Evolutionary conservation across 2,329 filamentous ascomycete genomes (phyloP), one percentile per base, ranked within the genome.

Genomic region (Canariomyces notabilis): DNA sequence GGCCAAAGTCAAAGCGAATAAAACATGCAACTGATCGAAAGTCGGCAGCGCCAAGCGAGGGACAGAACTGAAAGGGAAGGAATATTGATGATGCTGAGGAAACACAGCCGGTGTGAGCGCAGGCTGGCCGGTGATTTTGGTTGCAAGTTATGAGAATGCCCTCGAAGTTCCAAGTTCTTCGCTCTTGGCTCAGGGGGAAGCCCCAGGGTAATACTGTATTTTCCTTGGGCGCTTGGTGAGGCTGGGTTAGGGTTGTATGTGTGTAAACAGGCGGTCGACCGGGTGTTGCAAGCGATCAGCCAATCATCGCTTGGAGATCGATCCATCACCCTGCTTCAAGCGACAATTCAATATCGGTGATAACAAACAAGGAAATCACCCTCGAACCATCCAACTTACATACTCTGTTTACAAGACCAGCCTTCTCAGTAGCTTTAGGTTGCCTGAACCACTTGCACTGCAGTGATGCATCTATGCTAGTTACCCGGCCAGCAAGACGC

Each of bases 211-310:
- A 11, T 9, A 29, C 26, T 12, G 26, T 29, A 29, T 12, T 8
- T 29, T 29, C 26, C 26, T 29, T 4, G 26, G 26, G 4, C 26
- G 26, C 26, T 8, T n/a, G 15, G 33, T 2, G 18, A 19, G 9
- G 2, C 15, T 7, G 44, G 44, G 44, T 47, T 47, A 47, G 44
- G 44, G 44, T 47, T 47, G 8, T 9, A 8, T 11, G 26, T 9
- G 9, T 9, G 26, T 29, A 29, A 29, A 29, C 26, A 12, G 7
- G 14, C 14, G 26, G 26, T 29, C 26, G 26, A 12, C 26, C 26
- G 26, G 26, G 26, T 12, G 8, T 29, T 29, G 8, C 26, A 29
- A n/a, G 8, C 26, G 26, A 29, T 29, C 26, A 12, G 8, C 26
- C 26, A 29, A 29, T 29, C 26, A 29, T 29, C 8, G 9, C n/a